These are phyloP conservation scores for Fusarium sp. DNA, from an alignment of 2,329 filamentous ascomycete species.

Conservation along the genomic window DNA sequence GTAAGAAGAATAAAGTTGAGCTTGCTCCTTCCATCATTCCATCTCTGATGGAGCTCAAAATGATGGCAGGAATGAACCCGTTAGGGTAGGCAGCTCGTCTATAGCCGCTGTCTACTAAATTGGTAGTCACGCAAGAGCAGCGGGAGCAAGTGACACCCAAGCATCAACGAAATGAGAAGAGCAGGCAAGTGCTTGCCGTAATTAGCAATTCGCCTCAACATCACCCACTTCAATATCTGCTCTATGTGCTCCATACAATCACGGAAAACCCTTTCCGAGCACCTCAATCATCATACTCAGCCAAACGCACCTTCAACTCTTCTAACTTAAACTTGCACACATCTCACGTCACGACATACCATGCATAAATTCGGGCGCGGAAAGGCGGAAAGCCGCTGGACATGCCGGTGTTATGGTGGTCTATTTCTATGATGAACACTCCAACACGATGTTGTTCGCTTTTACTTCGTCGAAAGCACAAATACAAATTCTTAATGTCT, in stretches of 20 bases:
- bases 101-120: conserved; percentile 1
- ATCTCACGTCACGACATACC: conserved; percentile 21
- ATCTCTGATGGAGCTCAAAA: neutral
- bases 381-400: conserved; percentile 33
- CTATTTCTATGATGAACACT: conserved; percentile 16
- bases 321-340: conserved; percentile 26
- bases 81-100: conserved; percentile 5
- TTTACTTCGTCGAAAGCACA: conserved; percentile 10
- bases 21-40: neutral
- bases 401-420: conserved; percentile 4
- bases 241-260: neutral
- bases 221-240: neutral
- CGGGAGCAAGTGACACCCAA: neutral
- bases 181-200: conserved; percentile 3
- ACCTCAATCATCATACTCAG: neutral
- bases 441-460: conserved; percentile 10
- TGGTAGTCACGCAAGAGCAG: conserved; percentile 9
- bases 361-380: conserved; percentile 23
- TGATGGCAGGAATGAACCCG: neutral
- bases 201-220: neutral
- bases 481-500: conserved; percentile 18
- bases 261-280: neutral
- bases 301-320: conserved; percentile 6
- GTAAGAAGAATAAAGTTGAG: neutral
- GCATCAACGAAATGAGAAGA: neutral